phyloP scores from a whole-genome alignment of 2,329 filamentous ascomycete species.

The Hypoxylon sp. region DNA sequence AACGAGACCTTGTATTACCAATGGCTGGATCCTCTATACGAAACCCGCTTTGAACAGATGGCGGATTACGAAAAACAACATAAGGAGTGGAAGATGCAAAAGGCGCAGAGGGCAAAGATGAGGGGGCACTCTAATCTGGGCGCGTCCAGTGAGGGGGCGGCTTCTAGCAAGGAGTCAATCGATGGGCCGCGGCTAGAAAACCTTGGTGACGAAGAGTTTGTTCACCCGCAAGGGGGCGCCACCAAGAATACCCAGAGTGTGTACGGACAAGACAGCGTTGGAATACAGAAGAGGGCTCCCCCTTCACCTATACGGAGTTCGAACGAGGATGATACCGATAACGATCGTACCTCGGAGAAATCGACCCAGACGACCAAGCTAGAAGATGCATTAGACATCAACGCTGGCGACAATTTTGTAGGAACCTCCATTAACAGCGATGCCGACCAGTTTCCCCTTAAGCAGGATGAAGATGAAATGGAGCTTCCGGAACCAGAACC shows the following conservation, averaged over 20 bases:
- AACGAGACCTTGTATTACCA: slow-evolving; percentile 66
- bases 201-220: slow-evolving; percentile 8
- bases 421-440: slow-evolving; percentile 34
- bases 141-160: slow-evolving; percentile 10
- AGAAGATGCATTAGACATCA: slow-evolving; percentile 34
- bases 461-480: slow-evolving; percentile 43
- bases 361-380: slow-evolving; percentile 28
- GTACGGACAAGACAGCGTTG: slow-evolving; percentile 7
- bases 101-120: slow-evolving; percentile 51
- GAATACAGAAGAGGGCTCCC: slow-evolving; percentile 46
- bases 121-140: slow-evolving; percentile 41
- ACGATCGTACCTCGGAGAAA: slow-evolving; percentile 3
- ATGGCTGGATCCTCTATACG: slow-evolving; percentile 62
- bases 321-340: slow-evolving; percentile 11
- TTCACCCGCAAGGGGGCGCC: slow-evolving; percentile 25
- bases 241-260: background rate
- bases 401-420: slow-evolving; percentile 18
- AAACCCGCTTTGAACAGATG: slow-evolving; percentile 61
- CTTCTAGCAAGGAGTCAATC: slow-evolving; percentile 11
- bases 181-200: slow-evolving; percentile 23
- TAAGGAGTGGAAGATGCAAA: slow-evolving; percentile 58
- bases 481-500: slow-evolving; percentile 54
- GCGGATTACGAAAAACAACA: slow-evolving; percentile 58
- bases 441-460: slow-evolving; percentile 50
- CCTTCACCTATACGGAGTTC: slow-evolving; percentile 26